phyloP scores from a whole-genome alignment of 2,329 filamentous ascomycete genomes.

The Dothiorella sarmentorum region DNA sequence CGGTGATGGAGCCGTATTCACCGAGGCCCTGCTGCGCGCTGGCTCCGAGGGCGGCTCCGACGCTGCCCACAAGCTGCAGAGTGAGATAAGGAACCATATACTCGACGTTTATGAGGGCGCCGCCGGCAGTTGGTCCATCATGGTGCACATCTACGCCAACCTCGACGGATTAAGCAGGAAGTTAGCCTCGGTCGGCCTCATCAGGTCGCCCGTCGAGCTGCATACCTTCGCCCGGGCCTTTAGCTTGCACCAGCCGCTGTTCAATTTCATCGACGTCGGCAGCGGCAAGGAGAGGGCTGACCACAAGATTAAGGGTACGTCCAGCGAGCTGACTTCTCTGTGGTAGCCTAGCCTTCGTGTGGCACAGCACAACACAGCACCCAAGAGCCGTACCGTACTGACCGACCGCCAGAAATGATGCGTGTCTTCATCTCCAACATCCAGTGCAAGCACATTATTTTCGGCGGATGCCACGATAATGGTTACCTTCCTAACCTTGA shows the following conservation, averaged over 20 bases:
- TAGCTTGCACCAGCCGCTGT: conserved; percentile 43
- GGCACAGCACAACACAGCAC: neutral
- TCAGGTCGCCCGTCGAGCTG: conserved; percentile 39
- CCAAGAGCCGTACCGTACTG: neutral
- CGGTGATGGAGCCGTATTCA: conserved; percentile 49
- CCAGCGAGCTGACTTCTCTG: neutral
- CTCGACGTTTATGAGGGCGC: conserved; percentile 37
- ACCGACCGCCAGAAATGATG: conserved; percentile 38
- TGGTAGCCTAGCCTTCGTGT: neutral
- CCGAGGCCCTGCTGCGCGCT: conserved; percentile 41
- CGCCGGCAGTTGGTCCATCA: conserved; percentile 42
- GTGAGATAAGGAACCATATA: conserved; percentile 43
- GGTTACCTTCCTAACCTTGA: conserved; percentile 46
- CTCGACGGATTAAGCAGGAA: conserved; percentile 45
- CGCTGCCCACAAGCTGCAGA: conserved; percentile 43
- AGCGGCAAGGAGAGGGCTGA: conserved; percentile 47
- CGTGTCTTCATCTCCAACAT: conserved; percentile 45
- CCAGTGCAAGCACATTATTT: conserved; percentile 47
- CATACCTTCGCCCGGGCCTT: conserved; percentile 44
- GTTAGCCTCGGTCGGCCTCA: conserved; percentile 40
- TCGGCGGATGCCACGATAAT: conserved; percentile 47
- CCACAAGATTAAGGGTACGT: conserved; percentile 44
- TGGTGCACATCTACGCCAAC: conserved; percentile 48
- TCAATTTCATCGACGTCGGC: conserved; percentile 49
- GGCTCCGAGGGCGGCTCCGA: conserved; percentile 46